Base-by-base conservation (phyloP, 2,329 filamentous ascomycete genomes). In the Neopestalotiopsis rosae region DNA sequence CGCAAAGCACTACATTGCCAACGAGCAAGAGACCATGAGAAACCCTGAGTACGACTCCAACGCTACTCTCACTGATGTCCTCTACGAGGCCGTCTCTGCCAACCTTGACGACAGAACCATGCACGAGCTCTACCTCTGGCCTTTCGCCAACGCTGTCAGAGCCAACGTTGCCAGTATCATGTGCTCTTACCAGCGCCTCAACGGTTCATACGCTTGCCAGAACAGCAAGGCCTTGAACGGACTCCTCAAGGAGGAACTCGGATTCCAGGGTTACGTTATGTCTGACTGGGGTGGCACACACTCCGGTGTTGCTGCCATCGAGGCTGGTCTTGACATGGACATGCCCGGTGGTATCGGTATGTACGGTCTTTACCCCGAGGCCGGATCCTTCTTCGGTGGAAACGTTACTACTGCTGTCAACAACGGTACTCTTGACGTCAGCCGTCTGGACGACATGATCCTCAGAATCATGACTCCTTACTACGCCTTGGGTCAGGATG, bases 141-240 rank as follows among this genome's bases (percentile, higher is more conserved):
- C 92, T 0, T 95, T 94, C 75, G 91, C 88, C 34, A 91, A 94
- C 75, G 90, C 90, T 1, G 87, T 94, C 68, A 85, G 85, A 66
- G 91, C 91, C 12, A 91, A 91, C 10, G 90, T 92, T 12, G 87
- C 87, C 4, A 79, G 87, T 13, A 79, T 89, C 69, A 91, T 91
- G 89, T 90, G 89, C 77, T 89, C 90, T 0, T 94, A 94, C 83
- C 90, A 94, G 75, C 91, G 92, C 75, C 77, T 94, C 79, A 97
- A 97, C 83, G 93, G 93, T 79, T 93, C 90, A 7, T 94, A 94
- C 74, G 87, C 81, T 24, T 96, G 94, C 80, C 91, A 95, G 76
- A 96, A 96, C 83, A 92, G 90, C 49, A 90, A 92, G 75, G 38
- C 61, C 17, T 59, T 72, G 24, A 72, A 72, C 56, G 71, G 71